These are phyloP conservation scores for Ceratocystis colombiana DNA, from an alignment of 2,329 filamentous ascomycete genomes.

Conservation along the genomic window DNA sequence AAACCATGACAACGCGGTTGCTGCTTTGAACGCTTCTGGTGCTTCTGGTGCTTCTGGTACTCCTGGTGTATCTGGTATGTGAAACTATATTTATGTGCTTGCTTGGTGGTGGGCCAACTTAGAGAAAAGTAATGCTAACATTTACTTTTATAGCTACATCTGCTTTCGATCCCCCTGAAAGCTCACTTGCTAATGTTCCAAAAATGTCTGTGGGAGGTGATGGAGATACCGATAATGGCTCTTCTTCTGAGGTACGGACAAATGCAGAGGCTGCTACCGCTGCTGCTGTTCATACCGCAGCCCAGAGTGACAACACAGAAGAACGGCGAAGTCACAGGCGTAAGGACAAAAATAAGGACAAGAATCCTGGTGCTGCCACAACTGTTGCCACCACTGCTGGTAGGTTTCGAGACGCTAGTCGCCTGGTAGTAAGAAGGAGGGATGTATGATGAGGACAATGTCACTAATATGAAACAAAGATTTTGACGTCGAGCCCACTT, in stretches of 20 bases:
- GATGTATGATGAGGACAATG: conserved; percentile 15
- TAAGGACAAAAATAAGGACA: neutral
- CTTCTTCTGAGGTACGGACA: neutral
- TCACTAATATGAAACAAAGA: conserved; percentile 19
- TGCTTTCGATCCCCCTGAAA: neutral
- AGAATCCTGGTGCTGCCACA: neutral
- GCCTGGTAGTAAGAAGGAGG: conserved; percentile 13
- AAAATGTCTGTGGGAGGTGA: neutral
- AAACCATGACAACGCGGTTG: neutral
- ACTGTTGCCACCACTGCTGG: conserved; percentile 13
- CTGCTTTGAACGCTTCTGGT: neutral
- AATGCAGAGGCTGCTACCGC: neutral
- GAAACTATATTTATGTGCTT: neutral
- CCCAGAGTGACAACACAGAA: neutral
- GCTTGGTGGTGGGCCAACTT: neutral
- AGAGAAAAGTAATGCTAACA: neutral
- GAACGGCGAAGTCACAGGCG: neutral
- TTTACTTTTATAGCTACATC: neutral
- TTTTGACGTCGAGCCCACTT: conserved; percentile 16
- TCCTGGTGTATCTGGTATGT: neutral
- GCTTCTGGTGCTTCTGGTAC: neutral
- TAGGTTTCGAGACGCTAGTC: conserved; percentile 14
- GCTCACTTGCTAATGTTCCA: neutral
- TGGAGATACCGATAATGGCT: conserved; percentile 6
- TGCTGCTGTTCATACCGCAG: neutral